phyloP scores from a whole-genome alignment of 164 flowering plant genomes.

The Nelumbo lutea region DNA sequence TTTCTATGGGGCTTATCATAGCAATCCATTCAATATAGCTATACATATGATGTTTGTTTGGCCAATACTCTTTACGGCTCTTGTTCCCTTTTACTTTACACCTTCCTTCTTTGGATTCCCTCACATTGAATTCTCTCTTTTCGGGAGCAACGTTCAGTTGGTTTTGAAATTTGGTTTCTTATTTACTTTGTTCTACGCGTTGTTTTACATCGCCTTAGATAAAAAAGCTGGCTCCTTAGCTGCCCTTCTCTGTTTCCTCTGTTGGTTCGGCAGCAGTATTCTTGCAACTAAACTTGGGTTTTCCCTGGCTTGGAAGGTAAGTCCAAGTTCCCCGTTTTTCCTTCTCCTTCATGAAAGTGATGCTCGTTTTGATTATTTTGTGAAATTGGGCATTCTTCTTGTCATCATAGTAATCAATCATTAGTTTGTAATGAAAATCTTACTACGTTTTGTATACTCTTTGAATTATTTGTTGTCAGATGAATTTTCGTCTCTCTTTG shows the following conservation, averaged over 20 bases:
- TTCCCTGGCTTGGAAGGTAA: slow-evolving; percentile 87
- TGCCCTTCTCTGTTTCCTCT: slow-evolving; percentile 59
- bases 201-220: slow-evolving; percentile 62
- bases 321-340: not conserved
- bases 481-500: too few relatives aligned
- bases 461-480: not conserved
- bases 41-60: slow-evolving; percentile 80
- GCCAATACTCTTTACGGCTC: slow-evolving; percentile 70
- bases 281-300: slow-evolving; percentile 54
- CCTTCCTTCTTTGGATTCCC: slow-evolving; percentile 36
- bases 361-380: slow-evolving; percentile 9
- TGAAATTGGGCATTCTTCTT: not conserved
- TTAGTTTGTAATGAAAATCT: too few relatives aligned
- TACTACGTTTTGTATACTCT: too few relatives aligned
- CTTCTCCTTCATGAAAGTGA: not conserved
- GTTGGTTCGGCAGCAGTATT: slow-evolving; percentile 68
- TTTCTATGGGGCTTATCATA: slow-evolving; percentile 93
- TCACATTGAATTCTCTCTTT: slow-evolving; percentile 11
- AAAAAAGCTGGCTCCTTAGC: slow-evolving; percentile 82
- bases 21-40: slow-evolving; percentile 64
- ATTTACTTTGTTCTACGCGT: slow-evolving; percentile 41
- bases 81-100: slow-evolving; percentile 51
- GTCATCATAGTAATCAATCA: not conserved
- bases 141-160: slow-evolving; percentile 17
- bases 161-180: slow-evolving; percentile 55